Conservation (phyloP, 768 basidiomycete genomes). For the Pilatotrama ljubarskyi region DNA sequence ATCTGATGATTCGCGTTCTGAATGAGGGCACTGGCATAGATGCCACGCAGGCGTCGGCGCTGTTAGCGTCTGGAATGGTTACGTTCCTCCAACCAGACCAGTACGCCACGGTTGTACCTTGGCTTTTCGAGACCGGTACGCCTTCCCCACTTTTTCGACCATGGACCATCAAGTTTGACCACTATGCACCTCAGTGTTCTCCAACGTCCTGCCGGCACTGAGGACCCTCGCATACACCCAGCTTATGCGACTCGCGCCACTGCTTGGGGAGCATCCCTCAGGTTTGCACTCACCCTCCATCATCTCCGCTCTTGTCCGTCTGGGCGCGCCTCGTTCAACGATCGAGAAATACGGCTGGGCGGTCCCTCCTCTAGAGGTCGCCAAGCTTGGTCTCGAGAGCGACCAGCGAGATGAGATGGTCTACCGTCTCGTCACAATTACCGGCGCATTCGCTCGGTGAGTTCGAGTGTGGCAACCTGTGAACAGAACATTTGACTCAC, state of each 20-base stretch:
- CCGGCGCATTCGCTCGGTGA: conserved; percentile 49
- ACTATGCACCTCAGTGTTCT: conserved; percentile 33
- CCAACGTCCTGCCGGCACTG: conserved; percentile 21
- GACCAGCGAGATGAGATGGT: conserved; percentile 34
- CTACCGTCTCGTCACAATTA: conserved; percentile 43
- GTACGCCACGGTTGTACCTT: conserved; percentile 35
- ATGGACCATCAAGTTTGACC: conserved; percentile 14
- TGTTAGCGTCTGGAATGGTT: conserved; percentile 47
- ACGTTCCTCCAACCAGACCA: conserved; percentile 33
- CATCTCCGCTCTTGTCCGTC: conserved; percentile 38
- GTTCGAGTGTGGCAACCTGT: conserved; percentile 18
- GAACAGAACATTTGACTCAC: conserved; percentile 7
- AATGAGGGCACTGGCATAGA: conserved; percentile 36
- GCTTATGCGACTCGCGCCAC: neutral
- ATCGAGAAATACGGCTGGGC: conserved; percentile 39
- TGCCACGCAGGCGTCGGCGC: conserved; percentile 35
- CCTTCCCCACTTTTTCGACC: conserved; percentile 30
- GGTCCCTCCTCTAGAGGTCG: neutral
- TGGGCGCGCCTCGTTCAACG: conserved; percentile 45
- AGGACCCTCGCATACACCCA: conserved; percentile 28
- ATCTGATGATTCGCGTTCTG: neutral
- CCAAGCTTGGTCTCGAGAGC: neutral
- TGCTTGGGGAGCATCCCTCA: conserved; percentile 31
- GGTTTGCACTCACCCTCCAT: conserved; percentile 39
- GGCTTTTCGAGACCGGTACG: conserved; percentile 46